Evolutionary conservation across 345 rosid species (phyloP), one percentile per base, ranked within the genome.

Genomic region (Linum tenue): DNA sequence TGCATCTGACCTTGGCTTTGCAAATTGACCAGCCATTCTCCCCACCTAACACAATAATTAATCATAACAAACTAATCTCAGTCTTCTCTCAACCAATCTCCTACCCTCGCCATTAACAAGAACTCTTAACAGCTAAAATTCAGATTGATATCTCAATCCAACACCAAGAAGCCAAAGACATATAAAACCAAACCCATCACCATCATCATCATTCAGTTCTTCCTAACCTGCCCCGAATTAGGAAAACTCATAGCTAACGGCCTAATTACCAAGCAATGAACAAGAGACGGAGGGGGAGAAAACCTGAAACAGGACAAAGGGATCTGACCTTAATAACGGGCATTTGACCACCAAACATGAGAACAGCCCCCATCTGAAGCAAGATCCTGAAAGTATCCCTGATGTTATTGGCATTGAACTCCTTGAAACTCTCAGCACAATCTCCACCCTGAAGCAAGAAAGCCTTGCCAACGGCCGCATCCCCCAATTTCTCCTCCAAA

Each of bases 171-270:
- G 53, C 53, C 53, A 5, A 48, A 48, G 4, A 48, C 9, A 48
- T 48, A 2, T 3, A 48, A 48, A 5, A 9, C 7, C 14, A 48
- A 43, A 81, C 14, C 82, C 69, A 64, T 77, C 78, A 31, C 35
- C 39, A 62, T 75, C 71, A 4, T 62, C 75, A 10, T 36, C 81
- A 7, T 58, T 70, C 2, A 55, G 31, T 63, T 74, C 76, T 82
- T 22, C 31, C 31, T 22, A 22, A 22, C 31, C 31, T 22, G 31
- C 31, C 31, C 31, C 31, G 31, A 22, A 22, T 22, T 22, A 22
- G 31, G 31, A 22, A 22, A 22, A 22, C 31, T 22, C 31, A 22
- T 22, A 22, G 31, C 31, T 22, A 22, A 22, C 31, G 31, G 31
- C 31, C 31, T 22, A 22, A 22, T 22, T 22, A 22, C 31, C 31